Evolutionary conservation across 225 moss, liverwort and hornwort species (phyloP).

Genomic region (Rhytidiadelphus loreus): DNA sequence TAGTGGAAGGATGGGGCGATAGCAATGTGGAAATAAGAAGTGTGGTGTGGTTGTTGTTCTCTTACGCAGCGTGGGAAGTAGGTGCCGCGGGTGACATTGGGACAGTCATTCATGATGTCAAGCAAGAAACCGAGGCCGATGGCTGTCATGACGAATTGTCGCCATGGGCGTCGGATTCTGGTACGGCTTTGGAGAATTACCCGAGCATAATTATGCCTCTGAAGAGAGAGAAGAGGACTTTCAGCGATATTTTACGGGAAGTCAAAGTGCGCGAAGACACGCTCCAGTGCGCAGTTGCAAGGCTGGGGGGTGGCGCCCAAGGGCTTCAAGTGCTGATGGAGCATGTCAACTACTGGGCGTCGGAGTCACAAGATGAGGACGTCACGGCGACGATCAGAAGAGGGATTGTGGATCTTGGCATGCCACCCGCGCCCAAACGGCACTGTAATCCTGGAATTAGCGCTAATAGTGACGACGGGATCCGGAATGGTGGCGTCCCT

Average conservation of each 20-base stretch:
- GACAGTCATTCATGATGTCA: background rate
- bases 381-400: background rate
- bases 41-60: background rate
- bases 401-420: constrained; percentile 8
- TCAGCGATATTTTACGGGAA: constrained; percentile 3
- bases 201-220: background rate
- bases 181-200: background rate
- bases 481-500: background rate
- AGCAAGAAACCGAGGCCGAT: background rate
- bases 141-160: background rate
- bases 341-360: constrained; percentile 1
- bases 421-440: background rate
- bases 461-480: background rate
- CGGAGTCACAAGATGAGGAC: background rate
- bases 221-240: background rate
- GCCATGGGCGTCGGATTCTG: background rate
- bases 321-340: constrained; percentile 28
- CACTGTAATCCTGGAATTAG: background rate
- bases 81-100: background rate
- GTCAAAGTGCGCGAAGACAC: constrained; percentile 11
- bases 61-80: background rate
- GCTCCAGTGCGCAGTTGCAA: background rate
- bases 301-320: constrained; percentile 8
- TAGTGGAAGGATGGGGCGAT: background rate
- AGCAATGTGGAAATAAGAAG: background rate